Evolutionary conservation across 192 early-diverging fungal genomes (phyloP), one percentile per base, ranked within the genome.

Genomic region (Paraglomus brasilianum): DNA sequence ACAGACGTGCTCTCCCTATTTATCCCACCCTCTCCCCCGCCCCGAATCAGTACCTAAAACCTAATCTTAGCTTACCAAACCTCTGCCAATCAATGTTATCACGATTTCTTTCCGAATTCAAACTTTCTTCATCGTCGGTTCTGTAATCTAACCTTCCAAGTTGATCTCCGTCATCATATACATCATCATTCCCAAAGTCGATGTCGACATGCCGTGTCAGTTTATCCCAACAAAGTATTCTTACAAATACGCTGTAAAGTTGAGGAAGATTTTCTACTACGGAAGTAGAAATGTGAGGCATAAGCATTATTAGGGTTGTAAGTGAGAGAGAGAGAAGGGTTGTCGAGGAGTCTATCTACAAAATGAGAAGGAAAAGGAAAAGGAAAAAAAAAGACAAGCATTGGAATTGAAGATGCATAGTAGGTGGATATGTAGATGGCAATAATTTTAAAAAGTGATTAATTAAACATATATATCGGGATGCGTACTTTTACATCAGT

Each of bases 261-360:
- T 42, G 30, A 22, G 64, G 64, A 51, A 66, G 64, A 51, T 66
- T 51, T 51, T 24, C 5, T 22, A 51, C 21, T 14, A 66, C 64
- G 17, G 64, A 66, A 39, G 36, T 66, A 66, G 47, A 66, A 51
- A 66, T 66, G 51, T 66, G 64, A 66, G 64, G 64, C 8, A 66
- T 14, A 17, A 66, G 48, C 64, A 66, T 66, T 13, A 66, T 50
- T 11, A 66, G 48, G 9, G 64, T 40, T n/a, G 64, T 66, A 5
- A 66, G 30, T 5, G 64, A 66, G 30, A 66, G 19, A 41, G 64
- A 66, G 39, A 66, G n/a, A 10, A 66, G 24, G n/a, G 48, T 66
- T 19, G 64, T 66, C 6, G 64, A 66, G 9, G 64, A 51, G 13
- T 66, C 64, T 5, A 10, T 48, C 64, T 66, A 8, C n/a, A 15